These are phyloP conservation scores for Lupinus albus DNA, from an alignment of 306 rosid species.

Conservation along the genomic window DNA sequence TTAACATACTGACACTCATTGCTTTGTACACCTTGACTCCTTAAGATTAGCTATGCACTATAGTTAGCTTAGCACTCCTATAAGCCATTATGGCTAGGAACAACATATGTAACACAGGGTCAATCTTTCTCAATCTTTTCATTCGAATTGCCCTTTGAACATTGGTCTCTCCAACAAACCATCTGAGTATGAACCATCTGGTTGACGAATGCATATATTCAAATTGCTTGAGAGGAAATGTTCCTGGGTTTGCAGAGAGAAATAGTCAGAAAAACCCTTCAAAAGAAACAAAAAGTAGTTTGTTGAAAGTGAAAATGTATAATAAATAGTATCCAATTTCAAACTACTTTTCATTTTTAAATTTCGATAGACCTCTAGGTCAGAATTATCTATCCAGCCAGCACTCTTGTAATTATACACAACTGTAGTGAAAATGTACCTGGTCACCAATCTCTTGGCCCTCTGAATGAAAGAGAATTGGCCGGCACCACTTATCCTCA, in stretches of 20 bases:
- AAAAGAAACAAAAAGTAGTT: background rate
- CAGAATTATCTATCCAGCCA: background rate
- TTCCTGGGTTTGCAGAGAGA: conserved; percentile 55
- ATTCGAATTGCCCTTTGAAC: conserved; percentile 59
- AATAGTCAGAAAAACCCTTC: conserved; percentile 35
- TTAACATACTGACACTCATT: conserved; percentile 36
- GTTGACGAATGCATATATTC: conserved; percentile 89
- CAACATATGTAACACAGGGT: conserved; percentile 43
- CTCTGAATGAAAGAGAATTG: conserved; percentile 86
- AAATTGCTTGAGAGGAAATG: conserved; percentile 77
- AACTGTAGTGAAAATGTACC: conserved; percentile 52
- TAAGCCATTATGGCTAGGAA: conserved; percentile 52
- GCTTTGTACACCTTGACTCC: conserved; percentile 73
- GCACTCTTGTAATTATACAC: conserved; percentile 3
- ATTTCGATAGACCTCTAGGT: background rate
- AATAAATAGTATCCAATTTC: conserved; percentile 1
- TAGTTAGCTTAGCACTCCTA: conserved; percentile 72
- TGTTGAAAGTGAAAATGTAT: conserved; percentile 1
- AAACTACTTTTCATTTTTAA: background rate
- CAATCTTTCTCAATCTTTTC: conserved; percentile 57
- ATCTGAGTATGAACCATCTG: conserved; percentile 77
- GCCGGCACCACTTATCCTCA: conserved; percentile 93
- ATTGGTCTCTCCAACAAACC: conserved; percentile 90
- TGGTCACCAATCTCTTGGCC: conserved; percentile 76
- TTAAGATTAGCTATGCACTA: conserved; percentile 49